Conservation (phyloP, 2,329 filamentous ascomycete species). For the Cladophialophora bantiana region DNA sequence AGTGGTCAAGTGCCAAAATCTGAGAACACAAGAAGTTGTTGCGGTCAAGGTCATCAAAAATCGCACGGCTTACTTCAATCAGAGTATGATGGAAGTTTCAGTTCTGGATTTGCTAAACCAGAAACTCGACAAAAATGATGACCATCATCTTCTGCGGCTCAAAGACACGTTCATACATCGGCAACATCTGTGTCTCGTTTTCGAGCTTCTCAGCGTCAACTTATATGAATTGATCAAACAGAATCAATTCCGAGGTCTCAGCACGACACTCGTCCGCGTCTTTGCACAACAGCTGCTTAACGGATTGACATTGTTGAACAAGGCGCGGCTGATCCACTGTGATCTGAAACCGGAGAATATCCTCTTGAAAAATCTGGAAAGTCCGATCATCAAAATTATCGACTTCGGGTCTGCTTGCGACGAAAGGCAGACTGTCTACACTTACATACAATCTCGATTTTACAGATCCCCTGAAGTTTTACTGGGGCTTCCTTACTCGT, state of each 20-base stretch:
- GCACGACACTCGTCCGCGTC: constrained; percentile 93
- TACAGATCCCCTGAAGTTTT: constrained; percentile 96
- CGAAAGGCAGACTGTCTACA: constrained; percentile 97
- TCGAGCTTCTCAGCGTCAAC: constrained; percentile 95
- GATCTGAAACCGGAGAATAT: constrained; percentile 99
- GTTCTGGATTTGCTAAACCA: constrained; percentile 97
- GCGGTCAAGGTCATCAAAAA: constrained; percentile 99
- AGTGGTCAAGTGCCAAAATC: constrained; percentile 97
- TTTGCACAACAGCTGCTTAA: constrained; percentile 97
- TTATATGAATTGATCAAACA: constrained; percentile 99
- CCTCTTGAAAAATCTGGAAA: constrained; percentile 94
- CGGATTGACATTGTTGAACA: constrained; percentile 88
- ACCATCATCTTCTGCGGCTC: constrained; percentile 90
- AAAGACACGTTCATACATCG: constrained; percentile 99
- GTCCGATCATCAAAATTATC: constrained; percentile 99
- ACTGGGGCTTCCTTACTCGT: constrained; percentile 94
- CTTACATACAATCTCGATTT: constrained; percentile 97
- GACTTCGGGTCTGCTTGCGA: constrained; percentile 99
- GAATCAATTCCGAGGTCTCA: constrained; percentile 96
- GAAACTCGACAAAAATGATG: constrained; percentile 98
- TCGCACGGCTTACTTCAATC: constrained; percentile 98
- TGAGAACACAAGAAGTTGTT: constrained; percentile 98
- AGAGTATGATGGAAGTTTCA: constrained; percentile 99
- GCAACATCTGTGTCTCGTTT: constrained; percentile 95
- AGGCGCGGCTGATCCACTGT: constrained; percentile 95